Evolutionary conservation across 768 basidiomycete species (phyloP), one percentile per base, ranked within the genome.

Genomic region (Macrolepiota albuminosa): DNA sequence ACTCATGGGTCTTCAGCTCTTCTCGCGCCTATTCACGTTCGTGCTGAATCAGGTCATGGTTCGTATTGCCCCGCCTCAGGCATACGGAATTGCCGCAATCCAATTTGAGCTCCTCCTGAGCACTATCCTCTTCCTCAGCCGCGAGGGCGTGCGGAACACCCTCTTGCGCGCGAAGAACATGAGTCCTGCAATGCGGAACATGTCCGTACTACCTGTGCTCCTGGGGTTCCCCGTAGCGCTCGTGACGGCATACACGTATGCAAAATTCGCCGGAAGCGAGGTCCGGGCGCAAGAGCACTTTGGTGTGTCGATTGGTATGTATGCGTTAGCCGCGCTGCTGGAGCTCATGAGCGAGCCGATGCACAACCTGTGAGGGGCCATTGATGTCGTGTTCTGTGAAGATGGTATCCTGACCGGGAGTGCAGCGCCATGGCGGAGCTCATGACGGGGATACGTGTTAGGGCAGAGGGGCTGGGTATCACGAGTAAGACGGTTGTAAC

Each of bases 71-170:
- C 87, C 93, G 0, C 95, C 95, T 0, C 83, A 84, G 37, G 89
- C 88, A 14, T 95, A 93, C 69, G 89, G 96, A 10, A 94, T 91
- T 0, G 94, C 93, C 16, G 85, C 93, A 0, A 90, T 99, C 62
- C 95, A 97, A 67, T 94, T 98, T 72, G 97, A 98, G 70, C 83
- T 98, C 31, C 69, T 98, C 29, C 81, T 91, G 49, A 91, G 88
- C 65, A 94, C 94, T 11, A 91, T 95, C 66, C 78, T 98, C 47
- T 98, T 98, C 71, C 79, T 98, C 8, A 88, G 89, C 37, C 81
- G 97, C n/a, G 97, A 99, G 71, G 96, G 95, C 18, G 82, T 98
- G 8, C 81, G 97, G 43, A 92, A 89, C 69, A 86, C 91, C 6
- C 80, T 97, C 5, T 78, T 97, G 16, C 84, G 95, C n/a, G 79